These are phyloP conservation scores for Bacterosira constricta DNA, from an alignment of 108 stramenopile species.

Conservation along the genomic window DNA sequence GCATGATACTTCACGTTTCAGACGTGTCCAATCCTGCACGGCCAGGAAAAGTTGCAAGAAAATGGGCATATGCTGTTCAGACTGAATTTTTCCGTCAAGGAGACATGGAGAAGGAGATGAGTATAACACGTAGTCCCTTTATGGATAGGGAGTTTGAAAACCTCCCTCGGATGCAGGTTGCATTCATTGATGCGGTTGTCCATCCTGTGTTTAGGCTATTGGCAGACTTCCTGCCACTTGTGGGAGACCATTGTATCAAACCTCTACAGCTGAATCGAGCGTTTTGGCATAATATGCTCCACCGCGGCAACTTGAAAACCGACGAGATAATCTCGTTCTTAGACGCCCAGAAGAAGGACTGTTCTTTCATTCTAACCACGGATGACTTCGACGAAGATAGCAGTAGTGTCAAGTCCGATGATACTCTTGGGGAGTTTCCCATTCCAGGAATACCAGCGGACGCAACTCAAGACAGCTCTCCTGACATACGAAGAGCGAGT, in stretches of 20 bases:
- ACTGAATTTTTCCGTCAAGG: slow-evolving; percentile 58
- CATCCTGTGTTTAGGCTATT: slow-evolving; percentile 43
- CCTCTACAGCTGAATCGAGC: slow-evolving; percentile 47
- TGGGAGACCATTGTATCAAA: slow-evolving; percentile 49
- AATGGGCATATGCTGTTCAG: slow-evolving; percentile 56
- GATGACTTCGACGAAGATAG: background rate
- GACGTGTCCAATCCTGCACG: slow-evolving; percentile 54
- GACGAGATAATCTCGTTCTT: slow-evolving; percentile 39
- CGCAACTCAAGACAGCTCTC: slow-evolving; percentile 17
- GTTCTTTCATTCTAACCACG: background rate
- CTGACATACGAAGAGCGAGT: slow-evolving; percentile 32
- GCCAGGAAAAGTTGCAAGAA: slow-evolving; percentile 39
- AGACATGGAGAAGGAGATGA: slow-evolving; percentile 50
- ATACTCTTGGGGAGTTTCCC: background rate
- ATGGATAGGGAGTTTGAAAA: slow-evolving; percentile 53
- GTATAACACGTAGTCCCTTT: slow-evolving; percentile 30
- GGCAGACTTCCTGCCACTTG: slow-evolving; percentile 51
- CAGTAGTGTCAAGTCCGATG: background rate
- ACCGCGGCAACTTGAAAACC: slow-evolving; percentile 37
- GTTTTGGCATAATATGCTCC: slow-evolving; percentile 52
- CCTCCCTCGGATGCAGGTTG: slow-evolving; percentile 57
- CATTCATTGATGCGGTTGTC: slow-evolving; percentile 56
- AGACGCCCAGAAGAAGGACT: slow-evolving; percentile 16
- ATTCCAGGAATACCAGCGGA: slow-evolving; percentile 56
- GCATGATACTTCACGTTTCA: slow-evolving; percentile 55